Evolutionary conservation across 768 basidiomycete genomes (phyloP), one percentile per base, ranked within the genome.

Genomic region (Clitopilus passeckerianus): DNA sequence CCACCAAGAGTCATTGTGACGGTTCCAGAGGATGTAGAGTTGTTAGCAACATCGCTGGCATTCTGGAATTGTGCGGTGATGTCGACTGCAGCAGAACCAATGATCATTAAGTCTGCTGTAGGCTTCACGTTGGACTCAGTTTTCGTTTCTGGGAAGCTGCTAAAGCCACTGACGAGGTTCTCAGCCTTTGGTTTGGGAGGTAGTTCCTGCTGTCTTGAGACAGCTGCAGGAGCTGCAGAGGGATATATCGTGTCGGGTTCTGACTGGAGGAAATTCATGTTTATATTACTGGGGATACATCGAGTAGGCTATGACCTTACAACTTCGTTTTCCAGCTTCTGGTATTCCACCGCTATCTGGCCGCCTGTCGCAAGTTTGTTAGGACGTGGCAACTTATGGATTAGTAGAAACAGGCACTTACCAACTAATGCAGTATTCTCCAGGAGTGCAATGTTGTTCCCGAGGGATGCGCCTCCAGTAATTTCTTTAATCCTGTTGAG

Each of bases 71-170:
- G 78, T 20, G 92, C 83, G 6, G 91, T 91, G 60, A 99, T 82
- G 68, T 99, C 97, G 6, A 98, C 77, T 5, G 96, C 97, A 12
- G 94, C 87, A 52, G 87, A 89, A 15, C 97, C 97, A 24, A 94
- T 76, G 37, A 98, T 80, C 12, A 91, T 70, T 20, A 97, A 75
- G 16, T 77, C 78, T 23, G 83, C 81, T 15, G 70, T 67, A 22
- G 66, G 59, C 72, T 75, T 54, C 14, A n/a, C 22, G 58, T 52
- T 5, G n/a, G 15, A 41, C 37, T 41, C 37, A 41, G n/a, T 41
- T 41, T 41, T 41, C 27, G n/a, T 41, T 41, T 15, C 10, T 41
- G 10, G 37, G n/a, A 41, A 41, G n/a, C 3, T 41, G n/a, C 37
- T 41, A 41, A n/a, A 18, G n/a, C 37, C 37, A 41, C 37, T 41